A percentile compares a stretch with the other conserved stretches of the same genome.
Conservation (phyloP, 345 rosid species). For the Rhodamnia argentea region DNA sequence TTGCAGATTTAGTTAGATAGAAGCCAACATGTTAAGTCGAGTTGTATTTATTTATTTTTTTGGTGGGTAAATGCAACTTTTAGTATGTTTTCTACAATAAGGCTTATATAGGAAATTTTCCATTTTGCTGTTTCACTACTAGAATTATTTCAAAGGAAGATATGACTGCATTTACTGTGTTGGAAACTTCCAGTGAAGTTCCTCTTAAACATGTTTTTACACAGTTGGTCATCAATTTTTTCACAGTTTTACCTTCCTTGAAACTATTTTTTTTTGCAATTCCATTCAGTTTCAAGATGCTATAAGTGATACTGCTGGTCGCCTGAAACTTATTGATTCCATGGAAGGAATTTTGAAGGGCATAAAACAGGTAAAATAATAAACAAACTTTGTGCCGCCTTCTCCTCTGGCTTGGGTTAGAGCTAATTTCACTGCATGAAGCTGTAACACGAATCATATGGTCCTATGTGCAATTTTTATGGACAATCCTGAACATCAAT, state of each 20-base stretch:
- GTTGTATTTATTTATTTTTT: background rate
- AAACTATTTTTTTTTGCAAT: background rate
- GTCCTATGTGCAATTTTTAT: background rate
- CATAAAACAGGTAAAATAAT: constrained; percentile 52
- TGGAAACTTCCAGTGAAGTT: background rate
- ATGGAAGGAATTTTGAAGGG: constrained; percentile 79
- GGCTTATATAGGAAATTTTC: background rate
- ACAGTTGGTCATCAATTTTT: background rate
- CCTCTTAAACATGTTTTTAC: background rate
- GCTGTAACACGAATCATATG: background rate
- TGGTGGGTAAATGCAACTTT: background rate
- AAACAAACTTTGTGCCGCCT: background rate
- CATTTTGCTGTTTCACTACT: background rate
- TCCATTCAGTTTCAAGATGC: constrained; percentile 70
- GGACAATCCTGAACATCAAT: background rate
- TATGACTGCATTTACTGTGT: background rate
- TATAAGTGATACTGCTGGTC: constrained; percentile 49
- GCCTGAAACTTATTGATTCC: constrained; percentile 56
- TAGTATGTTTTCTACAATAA: background rate
- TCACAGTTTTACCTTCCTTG: background rate
- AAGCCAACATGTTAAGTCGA: background rate
- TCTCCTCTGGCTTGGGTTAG: background rate
- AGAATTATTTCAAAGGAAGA: background rate
- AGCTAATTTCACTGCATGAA: background rate
- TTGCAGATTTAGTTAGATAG: background rate